phyloP scores from a whole-genome alignment of 805 yeast genomes.

The Schwanniomyces polymorphus region DNA sequence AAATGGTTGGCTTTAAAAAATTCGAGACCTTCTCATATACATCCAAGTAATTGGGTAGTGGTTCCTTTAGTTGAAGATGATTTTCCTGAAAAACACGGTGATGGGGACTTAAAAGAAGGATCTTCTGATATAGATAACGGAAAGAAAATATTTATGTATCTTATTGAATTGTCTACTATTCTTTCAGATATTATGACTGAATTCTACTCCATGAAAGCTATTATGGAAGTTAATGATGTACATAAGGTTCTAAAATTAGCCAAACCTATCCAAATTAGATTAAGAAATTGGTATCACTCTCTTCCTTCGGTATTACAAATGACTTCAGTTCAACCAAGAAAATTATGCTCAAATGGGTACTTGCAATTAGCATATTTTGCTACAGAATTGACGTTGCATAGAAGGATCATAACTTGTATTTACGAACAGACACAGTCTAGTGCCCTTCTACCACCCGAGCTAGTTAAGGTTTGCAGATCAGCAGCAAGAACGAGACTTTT shows the following conservation, averaged over 20 bases:
- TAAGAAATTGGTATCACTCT: conserved; percentile 77
- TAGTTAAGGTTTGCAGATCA: conserved; percentile 64
- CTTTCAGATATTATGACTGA: conserved; percentile 70
- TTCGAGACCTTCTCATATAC: conserved; percentile 79
- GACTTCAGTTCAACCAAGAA: conserved; percentile 58
- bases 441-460: conserved; percentile 32
- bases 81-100: conserved; percentile 70
- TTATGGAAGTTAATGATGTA: conserved; percentile 54
- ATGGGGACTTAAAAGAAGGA: conserved; percentile 52
- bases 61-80: conserved; percentile 67
- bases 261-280: conserved; percentile 72
- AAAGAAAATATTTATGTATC: conserved; percentile 62
- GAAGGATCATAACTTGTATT: conserved; percentile 66
- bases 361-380: conserved; percentile 85
- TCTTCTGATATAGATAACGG: conserved; percentile 73
- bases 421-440: conserved; percentile 34
- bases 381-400: conserved; percentile 82
- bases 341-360: conserved; percentile 72
- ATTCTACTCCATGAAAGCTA: conserved; percentile 71
- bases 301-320: conserved; percentile 65
- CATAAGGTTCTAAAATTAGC: conserved; percentile 73
- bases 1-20: conserved; percentile 86
- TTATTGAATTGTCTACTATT: conserved; percentile 66
- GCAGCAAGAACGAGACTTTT: conserved; percentile 82
- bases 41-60: conserved; percentile 79